These are phyloP conservation scores for Setaria viridis DNA, from an alignment of 202 grass and related monocot species.

Conservation along the genomic window DNA sequence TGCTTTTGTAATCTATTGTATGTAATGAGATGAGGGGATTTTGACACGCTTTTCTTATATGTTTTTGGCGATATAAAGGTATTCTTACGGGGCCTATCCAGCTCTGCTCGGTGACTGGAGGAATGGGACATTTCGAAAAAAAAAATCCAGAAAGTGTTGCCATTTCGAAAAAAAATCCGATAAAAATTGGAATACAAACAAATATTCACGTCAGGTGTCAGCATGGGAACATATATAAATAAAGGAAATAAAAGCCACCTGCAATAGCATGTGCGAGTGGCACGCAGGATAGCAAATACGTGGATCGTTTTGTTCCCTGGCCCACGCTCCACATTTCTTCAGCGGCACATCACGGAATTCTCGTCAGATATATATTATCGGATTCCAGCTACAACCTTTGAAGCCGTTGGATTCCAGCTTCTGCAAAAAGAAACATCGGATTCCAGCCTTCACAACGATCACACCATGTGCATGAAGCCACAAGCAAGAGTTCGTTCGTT, in stretches of 20 bases:
- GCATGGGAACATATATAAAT: too few relatives aligned
- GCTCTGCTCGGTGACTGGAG: neutral
- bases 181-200: too few relatives aligned
- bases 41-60: neutral
- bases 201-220: too few relatives aligned
- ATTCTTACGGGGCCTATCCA: neutral
- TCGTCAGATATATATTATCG: neutral
- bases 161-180: too few relatives aligned
- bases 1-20: conserved; percentile 47
- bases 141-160: too few relatives aligned
- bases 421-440: neutral
- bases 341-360: neutral
- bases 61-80: conserved; percentile 28
- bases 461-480: conserved; percentile 10
- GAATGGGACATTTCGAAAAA: neutral
- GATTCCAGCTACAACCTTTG: neutral
- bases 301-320: neutral
- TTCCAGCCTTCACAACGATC: conserved; percentile 5
- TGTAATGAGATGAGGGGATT: conserved; percentile 44
- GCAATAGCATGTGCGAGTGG: neutral
- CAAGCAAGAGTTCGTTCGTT: neutral
- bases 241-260: neutral
- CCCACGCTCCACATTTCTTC: neutral
- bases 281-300: neutral
- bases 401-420: neutral